Conservation (phyloP, 129 eudicot genomes). For the Heracleum sosnowskyi region DNA sequence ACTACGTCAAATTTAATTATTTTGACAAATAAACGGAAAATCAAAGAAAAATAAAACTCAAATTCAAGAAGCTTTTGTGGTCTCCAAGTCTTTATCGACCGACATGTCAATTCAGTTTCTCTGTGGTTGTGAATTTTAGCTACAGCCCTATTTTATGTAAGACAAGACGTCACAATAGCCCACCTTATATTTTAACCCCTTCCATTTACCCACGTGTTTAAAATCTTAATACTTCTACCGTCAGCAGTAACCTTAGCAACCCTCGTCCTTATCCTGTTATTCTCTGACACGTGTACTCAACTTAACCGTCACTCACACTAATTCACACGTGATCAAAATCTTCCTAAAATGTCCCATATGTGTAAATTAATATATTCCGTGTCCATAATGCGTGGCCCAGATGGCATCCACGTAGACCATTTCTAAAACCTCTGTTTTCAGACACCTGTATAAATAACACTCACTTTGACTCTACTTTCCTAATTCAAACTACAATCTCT, state of each 20-base stretch:
- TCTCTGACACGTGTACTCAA: background rate
- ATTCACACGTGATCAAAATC: background rate
- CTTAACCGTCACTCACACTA: background rate
- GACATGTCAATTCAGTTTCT: background rate
- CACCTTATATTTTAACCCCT: background rate
- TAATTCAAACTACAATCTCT: conserved; percentile 4
- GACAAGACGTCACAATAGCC: background rate
- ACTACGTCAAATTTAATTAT: too few relatives aligned
- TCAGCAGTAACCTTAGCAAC: background rate
- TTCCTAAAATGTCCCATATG: background rate
- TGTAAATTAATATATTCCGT: conserved; percentile 21
- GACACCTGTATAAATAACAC: background rate
- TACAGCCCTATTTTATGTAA: background rate
- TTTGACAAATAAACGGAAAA: too few relatives aligned
- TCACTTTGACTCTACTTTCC: background rate
- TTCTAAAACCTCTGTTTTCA: background rate
- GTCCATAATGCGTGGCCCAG: conserved; percentile 29
- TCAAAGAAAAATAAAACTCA: too few relatives aligned
- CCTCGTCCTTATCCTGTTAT: background rate
- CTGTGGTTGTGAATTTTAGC: background rate
- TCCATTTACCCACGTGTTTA: background rate
- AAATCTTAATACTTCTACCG: background rate
- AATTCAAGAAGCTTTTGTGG: background rate
- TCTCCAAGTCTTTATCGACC: background rate
- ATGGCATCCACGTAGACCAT: conserved; percentile 22